Evolutionary conservation across 352 stramenopile species (phyloP), one percentile per base, ranked within the genome.

Genomic region (Phytophthora citrophthora): DNA sequence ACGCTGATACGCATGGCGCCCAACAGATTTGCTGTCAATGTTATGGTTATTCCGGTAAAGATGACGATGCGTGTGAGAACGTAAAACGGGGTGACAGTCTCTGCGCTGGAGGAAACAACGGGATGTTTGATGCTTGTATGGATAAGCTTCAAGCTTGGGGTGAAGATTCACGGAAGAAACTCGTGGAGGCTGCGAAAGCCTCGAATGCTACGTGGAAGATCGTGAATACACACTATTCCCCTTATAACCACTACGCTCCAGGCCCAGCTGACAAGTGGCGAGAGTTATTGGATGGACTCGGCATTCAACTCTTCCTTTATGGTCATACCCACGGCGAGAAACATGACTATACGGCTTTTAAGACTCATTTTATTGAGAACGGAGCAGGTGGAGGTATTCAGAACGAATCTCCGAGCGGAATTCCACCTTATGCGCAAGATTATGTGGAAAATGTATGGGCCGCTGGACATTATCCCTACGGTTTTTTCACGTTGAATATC

Each of bases 201-300:
- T 91, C 83, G 1, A 94, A 79, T 34, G 86, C 86, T 4, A 91
- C 80, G 15, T 94, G 82, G 81, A 94, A 94, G 64, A 90, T 92
- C 20, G 81, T 94, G 15, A 94, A 94, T 62, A 84, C 83, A n/a
- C 86, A 93, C 65, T 94, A 92, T 65, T 89, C 77, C 1, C 83
- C 86, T 12, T 91, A 94, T 56, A 88, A 87, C 57, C 85, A 94
- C 66, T 92, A 91, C 50, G 72, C 79, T 5, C 76, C 77, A 2
- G 66, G 67, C 2, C 68, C 74, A 31, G 72, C 76, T 5, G 56
- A 83, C 0, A 77, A 79, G 53, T 92, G 82, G 83, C 79, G 67
- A 12, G 66, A 87, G 18, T 46, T 88, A 15, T 47, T 91, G 20
- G 77, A 88, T 23, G 77, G 69, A 10, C 43, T 89, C 1, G 81